Percentiles rank a stretch among this genome's conserved stretches.
Evolutionary conservation across 345 rosid genomes (phyloP).

Genomic region (Lepidium africanum): DNA sequence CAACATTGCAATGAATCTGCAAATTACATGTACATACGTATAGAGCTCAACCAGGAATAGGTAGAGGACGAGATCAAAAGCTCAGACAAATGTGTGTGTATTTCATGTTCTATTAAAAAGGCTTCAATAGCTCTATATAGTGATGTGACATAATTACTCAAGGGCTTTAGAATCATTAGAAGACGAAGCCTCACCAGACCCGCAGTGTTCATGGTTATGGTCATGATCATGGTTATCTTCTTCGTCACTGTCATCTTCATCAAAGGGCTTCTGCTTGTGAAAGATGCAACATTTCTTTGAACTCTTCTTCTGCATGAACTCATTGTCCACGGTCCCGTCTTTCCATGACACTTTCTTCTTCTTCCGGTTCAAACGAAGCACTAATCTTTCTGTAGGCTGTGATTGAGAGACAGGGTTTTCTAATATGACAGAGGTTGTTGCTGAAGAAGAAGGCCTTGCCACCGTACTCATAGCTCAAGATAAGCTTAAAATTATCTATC

Average conservation of each 20-base stretch:
- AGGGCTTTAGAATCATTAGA: constrained; percentile 24
- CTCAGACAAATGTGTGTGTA: background rate
- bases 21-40: constrained; percentile 17
- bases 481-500: constrained; percentile 6
- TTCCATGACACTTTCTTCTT: constrained; percentile 96
- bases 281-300: constrained; percentile 97
- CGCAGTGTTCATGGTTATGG: constrained; percentile 16
- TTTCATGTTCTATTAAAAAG: background rate
- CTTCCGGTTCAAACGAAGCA: constrained; percentile 54
- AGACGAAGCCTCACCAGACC: constrained; percentile 22
- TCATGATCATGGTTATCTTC: constrained; percentile 37
- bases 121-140: background rate
- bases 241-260: constrained; percentile 81
- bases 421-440: constrained; percentile 47
- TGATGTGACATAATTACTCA: background rate
- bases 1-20: constrained; percentile 11
- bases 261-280: constrained; percentile 89
- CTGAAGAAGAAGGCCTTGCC: constrained; percentile 26
- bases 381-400: constrained; percentile 42
- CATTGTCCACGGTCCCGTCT: constrained; percentile 92
- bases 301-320: constrained; percentile 91
- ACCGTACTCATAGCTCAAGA: constrained; percentile 29
- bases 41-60: background rate
- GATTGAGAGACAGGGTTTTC: constrained; percentile 30
- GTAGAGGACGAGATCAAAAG: background rate